These are phyloP conservation scores for Coniosporium uncinatum DNA, from an alignment of 2,329 filamentous ascomycete species.

Conservation along the genomic window DNA sequence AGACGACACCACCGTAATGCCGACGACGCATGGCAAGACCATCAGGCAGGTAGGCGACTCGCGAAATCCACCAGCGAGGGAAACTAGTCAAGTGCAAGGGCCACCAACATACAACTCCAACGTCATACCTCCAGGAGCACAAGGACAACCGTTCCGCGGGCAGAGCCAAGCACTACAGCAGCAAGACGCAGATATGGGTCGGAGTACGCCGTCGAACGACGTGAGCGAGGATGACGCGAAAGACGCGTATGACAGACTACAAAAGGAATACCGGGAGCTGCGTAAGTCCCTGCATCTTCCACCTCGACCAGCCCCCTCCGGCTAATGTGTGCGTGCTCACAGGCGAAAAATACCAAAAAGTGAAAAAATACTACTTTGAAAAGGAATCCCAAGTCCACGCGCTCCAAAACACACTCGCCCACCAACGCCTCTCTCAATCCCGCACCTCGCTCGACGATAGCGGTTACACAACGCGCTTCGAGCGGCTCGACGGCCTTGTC, in stretches of 20 bases:
- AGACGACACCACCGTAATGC: too few relatives aligned
- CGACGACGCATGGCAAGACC: conserved; percentile 5
- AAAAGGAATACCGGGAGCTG: conserved; percentile 43
- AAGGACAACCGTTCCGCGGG: conserved; percentile 35
- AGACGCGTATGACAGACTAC: conserved; percentile 28
- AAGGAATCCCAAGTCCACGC: conserved; percentile 87
- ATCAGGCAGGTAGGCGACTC: conserved; percentile 2
- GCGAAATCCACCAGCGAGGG: conserved; percentile 1
- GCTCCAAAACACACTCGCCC: conserved; percentile 94
- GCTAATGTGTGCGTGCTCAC: conserved; percentile 2
- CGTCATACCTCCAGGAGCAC: conserved; percentile 34
- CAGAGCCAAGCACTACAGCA: conserved; percentile 18
- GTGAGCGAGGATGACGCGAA: conserved; percentile 38
- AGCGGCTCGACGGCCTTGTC: conserved; percentile 86
- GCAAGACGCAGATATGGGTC: conserved; percentile 24
- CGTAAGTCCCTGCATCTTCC: conserved; percentile 25
- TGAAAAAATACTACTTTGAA: conserved; percentile 97
- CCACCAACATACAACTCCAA: conserved; percentile 31
- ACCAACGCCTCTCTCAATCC: conserved; percentile 91
- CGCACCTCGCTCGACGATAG: conserved; percentile 93
- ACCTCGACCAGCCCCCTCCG: background rate
- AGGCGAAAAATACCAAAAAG: conserved; percentile 97
- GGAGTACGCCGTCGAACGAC: conserved; percentile 29
- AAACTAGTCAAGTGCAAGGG: conserved; percentile 2
- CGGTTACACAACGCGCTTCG: conserved; percentile 87